These are phyloP conservation scores for Ilyonectria robusta DNA, from an alignment of 2,329 filamentous ascomycete species.

Conservation along the genomic window DNA sequence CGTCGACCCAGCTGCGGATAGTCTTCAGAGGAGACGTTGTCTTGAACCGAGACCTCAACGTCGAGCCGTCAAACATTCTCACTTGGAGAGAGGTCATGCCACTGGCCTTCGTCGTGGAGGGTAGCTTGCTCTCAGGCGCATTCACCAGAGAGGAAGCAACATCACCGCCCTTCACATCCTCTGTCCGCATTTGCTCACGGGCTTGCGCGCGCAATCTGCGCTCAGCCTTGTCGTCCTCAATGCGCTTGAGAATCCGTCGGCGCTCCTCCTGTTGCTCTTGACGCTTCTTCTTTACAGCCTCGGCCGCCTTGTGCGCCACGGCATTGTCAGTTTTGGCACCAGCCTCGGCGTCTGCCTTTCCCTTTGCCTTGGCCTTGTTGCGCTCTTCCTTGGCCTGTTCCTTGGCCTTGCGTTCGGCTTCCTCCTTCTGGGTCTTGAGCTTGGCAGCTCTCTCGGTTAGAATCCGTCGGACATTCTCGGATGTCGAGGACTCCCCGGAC, in stretches of 20 bases:
- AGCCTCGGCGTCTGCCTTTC: constrained; percentile 57
- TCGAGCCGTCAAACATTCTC: constrained; percentile 86
- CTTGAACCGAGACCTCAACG: constrained; percentile 80
- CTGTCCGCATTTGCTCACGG: constrained; percentile 59
- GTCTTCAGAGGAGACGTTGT: constrained; percentile 74
- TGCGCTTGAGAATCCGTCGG: constrained; percentile 79
- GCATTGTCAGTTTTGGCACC: constrained; percentile 50
- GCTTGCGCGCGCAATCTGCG: constrained; percentile 70
- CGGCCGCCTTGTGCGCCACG: constrained; percentile 62
- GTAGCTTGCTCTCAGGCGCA: constrained; percentile 51
- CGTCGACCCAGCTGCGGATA: constrained; percentile 84
- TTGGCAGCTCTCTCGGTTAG: constrained; percentile 66
- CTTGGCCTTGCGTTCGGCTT: constrained; percentile 63
- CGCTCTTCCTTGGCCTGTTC: constrained; percentile 67
- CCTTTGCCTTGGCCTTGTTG: constrained; percentile 63
- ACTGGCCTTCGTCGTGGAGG: constrained; percentile 47
- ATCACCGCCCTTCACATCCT: constrained; percentile 48
- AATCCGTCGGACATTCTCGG: constrained; percentile 55
- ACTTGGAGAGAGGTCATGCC: constrained; percentile 76
- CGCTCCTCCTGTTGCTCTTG: constrained; percentile 78
- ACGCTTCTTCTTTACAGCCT: constrained; percentile 73
- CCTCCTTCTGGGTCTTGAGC: constrained; percentile 58
- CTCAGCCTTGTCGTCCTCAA: constrained; percentile 82
- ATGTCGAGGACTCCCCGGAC: constrained; percentile 43
- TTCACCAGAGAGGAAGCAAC: constrained; percentile 49